A percentile compares a stretch with the other conserved stretches of the same genome.
These are phyloP conservation scores for Arthrinium phaeospermum DNA, from an alignment of 2,329 filamentous ascomycete genomes.

Conservation along the genomic window DNA sequence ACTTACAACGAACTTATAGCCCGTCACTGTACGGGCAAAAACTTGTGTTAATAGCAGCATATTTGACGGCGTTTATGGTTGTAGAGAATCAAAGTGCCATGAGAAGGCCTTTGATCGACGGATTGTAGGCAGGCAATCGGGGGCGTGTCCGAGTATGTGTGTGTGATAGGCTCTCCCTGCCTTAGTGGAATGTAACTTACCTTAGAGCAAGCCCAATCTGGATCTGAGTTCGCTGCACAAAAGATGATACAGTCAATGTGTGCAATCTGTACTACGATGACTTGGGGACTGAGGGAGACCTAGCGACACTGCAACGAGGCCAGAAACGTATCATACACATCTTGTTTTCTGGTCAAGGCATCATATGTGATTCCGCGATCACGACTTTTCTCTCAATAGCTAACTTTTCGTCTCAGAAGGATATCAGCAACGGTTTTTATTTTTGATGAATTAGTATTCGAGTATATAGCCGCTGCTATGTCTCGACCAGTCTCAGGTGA, in stretches of 20 bases:
- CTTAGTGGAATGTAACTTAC: conserved; percentile 16
- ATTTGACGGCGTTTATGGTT: conserved; percentile 40
- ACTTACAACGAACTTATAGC: background rate
- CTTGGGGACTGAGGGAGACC: background rate
- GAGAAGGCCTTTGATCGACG: background rate
- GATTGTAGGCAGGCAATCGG: conserved; percentile 22
- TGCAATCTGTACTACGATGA: background rate
- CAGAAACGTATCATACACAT: background rate
- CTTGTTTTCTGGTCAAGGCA: background rate
- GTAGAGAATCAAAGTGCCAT: conserved; percentile 30
- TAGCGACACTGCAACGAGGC: background rate
- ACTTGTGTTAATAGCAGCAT: conserved; percentile 39
- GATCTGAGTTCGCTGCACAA: conserved; percentile 4
- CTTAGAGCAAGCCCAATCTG: conserved; percentile 11
- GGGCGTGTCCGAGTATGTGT: conserved; percentile 28
- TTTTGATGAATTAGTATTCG: background rate
- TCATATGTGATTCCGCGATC: background rate
- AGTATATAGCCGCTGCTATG: conserved; percentile 1
- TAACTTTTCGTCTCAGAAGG: background rate
- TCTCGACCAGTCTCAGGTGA: background rate
- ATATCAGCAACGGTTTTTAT: background rate
- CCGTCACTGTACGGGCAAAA: conserved; percentile 24
- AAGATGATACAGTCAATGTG: background rate
- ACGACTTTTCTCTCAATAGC: background rate
- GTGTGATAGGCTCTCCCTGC: conserved; percentile 24